phyloP scores from a whole-genome alignment of 2,329 filamentous ascomycete species.

The Sclerotiophoma versabilis region DNA sequence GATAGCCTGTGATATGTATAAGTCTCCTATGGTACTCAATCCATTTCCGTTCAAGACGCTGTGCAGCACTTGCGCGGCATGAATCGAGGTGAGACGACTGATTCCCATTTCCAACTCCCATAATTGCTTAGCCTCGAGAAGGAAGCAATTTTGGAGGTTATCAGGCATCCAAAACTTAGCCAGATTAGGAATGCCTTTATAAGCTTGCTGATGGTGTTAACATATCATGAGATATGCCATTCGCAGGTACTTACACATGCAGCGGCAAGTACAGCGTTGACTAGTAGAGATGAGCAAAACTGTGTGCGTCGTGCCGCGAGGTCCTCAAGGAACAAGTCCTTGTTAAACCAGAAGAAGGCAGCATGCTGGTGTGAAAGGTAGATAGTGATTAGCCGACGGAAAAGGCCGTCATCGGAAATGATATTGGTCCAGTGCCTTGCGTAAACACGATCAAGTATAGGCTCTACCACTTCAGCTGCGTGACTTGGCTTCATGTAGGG shows the following conservation, averaged over 20 bases:
- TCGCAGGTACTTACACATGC: conserved; percentile 24
- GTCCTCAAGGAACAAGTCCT: conserved; percentile 29
- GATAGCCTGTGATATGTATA: conserved; percentile 21
- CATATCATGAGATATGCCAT: neutral
- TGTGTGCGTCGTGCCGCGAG: conserved; percentile 15
- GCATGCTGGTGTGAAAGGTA: conserved; percentile 25
- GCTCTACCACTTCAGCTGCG: conserved; percentile 27
- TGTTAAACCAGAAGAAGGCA: conserved; percentile 21
- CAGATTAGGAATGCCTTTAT: conserved; percentile 10
- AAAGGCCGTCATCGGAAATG: conserved; percentile 22
- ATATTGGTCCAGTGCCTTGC: conserved; percentile 28
- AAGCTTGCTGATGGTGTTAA: conserved; percentile 15
- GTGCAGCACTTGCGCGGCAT: conserved; percentile 21
- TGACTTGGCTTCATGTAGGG: conserved; percentile 25
- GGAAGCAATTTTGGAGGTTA: conserved; percentile 25
- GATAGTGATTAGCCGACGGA: conserved; percentile 21
- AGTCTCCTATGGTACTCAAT: conserved; percentile 17
- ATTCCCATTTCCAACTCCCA: conserved; percentile 27
- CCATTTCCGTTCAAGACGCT: conserved; percentile 1
- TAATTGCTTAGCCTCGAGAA: conserved; percentile 29
- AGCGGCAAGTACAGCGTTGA: conserved; percentile 30
- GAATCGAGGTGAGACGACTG: conserved; percentile 23
- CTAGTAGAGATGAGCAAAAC: conserved; percentile 28
- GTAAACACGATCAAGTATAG: conserved; percentile 17
- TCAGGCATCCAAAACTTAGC: conserved; percentile 24